Evolutionary conservation across 805 yeast genomes (phyloP).

Genomic region (Metschnikowia corniflorae): DNA sequence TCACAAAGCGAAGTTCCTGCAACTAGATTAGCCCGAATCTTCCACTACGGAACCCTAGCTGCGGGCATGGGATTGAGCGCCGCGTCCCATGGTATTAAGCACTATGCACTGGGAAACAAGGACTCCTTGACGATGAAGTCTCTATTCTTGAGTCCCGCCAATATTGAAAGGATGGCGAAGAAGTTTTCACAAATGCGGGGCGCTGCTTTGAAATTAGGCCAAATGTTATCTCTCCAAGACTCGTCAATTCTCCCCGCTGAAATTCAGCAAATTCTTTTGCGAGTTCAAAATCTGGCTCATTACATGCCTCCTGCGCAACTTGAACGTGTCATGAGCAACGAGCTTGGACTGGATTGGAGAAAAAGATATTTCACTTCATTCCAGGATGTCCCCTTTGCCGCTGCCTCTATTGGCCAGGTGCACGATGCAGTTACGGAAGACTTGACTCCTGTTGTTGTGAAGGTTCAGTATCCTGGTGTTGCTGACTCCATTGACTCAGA

Average conservation of each 20-base stretch:
- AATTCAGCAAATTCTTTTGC: conserved; percentile 70
- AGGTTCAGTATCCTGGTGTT: conserved; percentile 97
- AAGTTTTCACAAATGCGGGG: conserved; percentile 95
- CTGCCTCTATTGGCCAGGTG: conserved; percentile 97
- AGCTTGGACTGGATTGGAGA: conserved; percentile 82
- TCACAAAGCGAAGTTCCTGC: conserved; percentile 76
- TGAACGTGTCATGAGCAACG: conserved; percentile 65
- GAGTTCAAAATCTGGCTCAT: conserved; percentile 92
- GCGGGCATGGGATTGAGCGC: conserved; percentile 88
- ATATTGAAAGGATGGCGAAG: conserved; percentile 82
- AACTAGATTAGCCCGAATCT: conserved; percentile 79
- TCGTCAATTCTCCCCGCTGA: conserved; percentile 79
- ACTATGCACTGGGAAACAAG: conserved; percentile 53
- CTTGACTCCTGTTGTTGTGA: conserved; percentile 79
- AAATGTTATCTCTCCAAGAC: conserved; percentile 93
- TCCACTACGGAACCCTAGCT: conserved; percentile 90
- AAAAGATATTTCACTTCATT: conserved; percentile 61
- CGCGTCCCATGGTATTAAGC: conserved; percentile 69
- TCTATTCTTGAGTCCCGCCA: conserved; percentile 70
- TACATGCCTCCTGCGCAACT: conserved; percentile 95
- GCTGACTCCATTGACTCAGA: conserved; percentile 92
- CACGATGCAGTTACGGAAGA: conserved; percentile 74
- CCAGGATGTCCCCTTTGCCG: conserved; percentile 89
- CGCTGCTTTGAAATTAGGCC: conserved; percentile 98
- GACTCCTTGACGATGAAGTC: conserved; percentile 48